Percentiles rank a stretch among this genome's conserved stretches.
phyloP scores from a whole-genome alignment of 768 basidiomycete genomes.

The Leccinum arenicola region DNA sequence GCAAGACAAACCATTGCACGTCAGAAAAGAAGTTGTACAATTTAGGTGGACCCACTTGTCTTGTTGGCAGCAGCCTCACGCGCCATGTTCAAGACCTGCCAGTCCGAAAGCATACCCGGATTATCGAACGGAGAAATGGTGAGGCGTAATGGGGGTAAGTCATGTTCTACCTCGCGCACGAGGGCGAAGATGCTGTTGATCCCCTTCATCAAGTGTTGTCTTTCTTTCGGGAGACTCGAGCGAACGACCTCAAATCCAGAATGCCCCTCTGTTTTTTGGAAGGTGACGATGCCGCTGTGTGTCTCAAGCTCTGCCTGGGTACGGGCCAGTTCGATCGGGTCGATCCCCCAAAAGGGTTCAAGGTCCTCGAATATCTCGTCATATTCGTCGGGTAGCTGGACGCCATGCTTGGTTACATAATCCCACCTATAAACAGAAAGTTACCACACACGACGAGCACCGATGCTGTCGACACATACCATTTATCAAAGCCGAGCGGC shows the following conservation, averaged over 20 bases:
- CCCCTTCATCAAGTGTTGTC: neutral
- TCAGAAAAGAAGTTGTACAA: neutral
- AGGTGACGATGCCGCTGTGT: constrained; percentile 11
- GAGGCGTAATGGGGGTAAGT: constrained; percentile 32
- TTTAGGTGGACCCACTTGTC: constrained; percentile 17
- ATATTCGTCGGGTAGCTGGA: constrained; percentile 46
- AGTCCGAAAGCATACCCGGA: constrained; percentile 27
- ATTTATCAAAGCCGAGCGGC: constrained; percentile 42
- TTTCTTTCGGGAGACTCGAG: constrained; percentile 9
- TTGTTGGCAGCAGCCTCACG: constrained; percentile 29
- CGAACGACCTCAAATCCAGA: constrained; percentile 15
- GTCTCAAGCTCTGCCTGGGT: constrained; percentile 24
- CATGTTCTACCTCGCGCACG: constrained; percentile 26
- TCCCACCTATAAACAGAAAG: too few relatives aligned
- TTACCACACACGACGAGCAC: neutral
- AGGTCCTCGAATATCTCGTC: constrained; percentile 42
- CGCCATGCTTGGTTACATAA: constrained; percentile 27
- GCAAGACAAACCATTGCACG: neutral
- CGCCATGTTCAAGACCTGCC: constrained; percentile 21
- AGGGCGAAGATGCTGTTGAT: constrained; percentile 21
- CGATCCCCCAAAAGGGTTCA: constrained; percentile 37
- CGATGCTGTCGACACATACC: constrained; percentile 29
- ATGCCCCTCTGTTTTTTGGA: constrained; percentile 19
- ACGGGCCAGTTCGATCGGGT: constrained; percentile 25
- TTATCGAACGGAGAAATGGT: constrained; percentile 31